Evolutionary conservation across 345 rosid species (phyloP).

Genomic region (Firmiana major): DNA sequence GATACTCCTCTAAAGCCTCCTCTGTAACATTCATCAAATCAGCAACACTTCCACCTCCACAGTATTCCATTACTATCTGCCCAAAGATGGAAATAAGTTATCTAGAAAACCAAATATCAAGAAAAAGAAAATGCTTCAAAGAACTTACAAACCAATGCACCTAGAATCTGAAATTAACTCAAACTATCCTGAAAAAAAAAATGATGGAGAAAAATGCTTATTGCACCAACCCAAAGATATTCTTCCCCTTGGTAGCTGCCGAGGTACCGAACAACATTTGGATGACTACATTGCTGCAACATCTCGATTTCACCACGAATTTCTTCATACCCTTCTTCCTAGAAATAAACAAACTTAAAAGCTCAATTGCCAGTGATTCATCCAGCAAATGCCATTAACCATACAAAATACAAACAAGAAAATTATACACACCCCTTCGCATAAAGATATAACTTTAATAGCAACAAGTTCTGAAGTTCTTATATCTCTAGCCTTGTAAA

Average conservation of each 20-base stretch:
- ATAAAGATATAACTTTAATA: constrained; percentile 86
- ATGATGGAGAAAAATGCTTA: background rate
- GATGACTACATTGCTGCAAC: constrained; percentile 97
- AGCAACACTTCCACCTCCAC: constrained; percentile 99
- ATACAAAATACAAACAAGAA: constrained; percentile 9
- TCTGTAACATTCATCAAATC: constrained; percentile 90
- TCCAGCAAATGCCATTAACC: background rate
- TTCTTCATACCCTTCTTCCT: constrained; percentile 99
- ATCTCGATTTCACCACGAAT: constrained; percentile 98
- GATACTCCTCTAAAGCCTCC: constrained; percentile 91
- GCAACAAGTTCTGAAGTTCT: constrained; percentile 97
- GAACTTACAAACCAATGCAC: constrained; percentile 12
- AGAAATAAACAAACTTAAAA: constrained; percentile 18
- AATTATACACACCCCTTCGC: constrained; percentile 69
- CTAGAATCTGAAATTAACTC: background rate
- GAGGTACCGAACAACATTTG: constrained; percentile 91
- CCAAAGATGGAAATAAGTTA: constrained; percentile 32
- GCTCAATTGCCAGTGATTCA: constrained; percentile 11
- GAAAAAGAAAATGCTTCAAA: background rate
- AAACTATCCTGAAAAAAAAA: constrained; percentile 1
- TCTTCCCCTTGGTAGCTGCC: constrained; percentile 99
- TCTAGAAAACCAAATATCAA: constrained; percentile 14
- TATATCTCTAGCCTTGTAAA: constrained; percentile 93
- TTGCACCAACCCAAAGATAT: constrained; percentile 79
- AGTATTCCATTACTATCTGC: constrained; percentile 99